Conservation (phyloP, 2,329 filamentous ascomycete species). For the Hypocreales sp. region DNA sequence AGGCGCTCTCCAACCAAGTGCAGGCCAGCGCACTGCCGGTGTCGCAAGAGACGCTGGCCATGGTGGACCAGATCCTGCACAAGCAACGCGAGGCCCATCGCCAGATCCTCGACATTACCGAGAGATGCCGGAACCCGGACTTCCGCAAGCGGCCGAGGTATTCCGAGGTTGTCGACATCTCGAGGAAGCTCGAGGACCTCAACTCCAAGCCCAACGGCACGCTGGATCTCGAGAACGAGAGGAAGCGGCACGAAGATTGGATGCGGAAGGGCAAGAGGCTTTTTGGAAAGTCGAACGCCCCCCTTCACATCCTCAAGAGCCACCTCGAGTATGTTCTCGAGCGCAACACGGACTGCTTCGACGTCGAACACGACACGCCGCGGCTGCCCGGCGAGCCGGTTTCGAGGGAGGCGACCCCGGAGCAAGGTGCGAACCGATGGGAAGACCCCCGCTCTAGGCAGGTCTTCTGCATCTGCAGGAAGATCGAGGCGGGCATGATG, state of each 20-base stretch:
- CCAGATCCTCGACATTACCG: constrained; percentile 68
- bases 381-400: constrained; percentile 82
- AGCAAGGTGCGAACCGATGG: constrained; percentile 36
- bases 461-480: constrained; percentile 94
- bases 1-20: constrained; percentile 78
- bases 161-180: constrained; percentile 75
- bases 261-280: constrained; percentile 97
- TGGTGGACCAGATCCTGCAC: constrained; percentile 81
- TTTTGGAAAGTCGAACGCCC: constrained; percentile 95
- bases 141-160: constrained; percentile 74
- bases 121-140: constrained; percentile 60
- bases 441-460: constrained; percentile 52
- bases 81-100: constrained; percentile 92
- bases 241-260: constrained; percentile 95
- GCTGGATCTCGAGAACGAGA: constrained; percentile 83
- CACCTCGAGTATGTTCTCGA: constrained; percentile 90
- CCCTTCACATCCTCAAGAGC: constrained; percentile 83
- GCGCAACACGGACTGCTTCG: constrained; percentile 82
- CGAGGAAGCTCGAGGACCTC: constrained; percentile 72
- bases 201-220: constrained; percentile 89
- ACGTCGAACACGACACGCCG: constrained; percentile 69
- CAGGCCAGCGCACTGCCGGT: constrained; percentile 57
- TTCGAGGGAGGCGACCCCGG: constrained; percentile 59
- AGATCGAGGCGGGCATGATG: constrained; percentile 94
- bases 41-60: constrained; percentile 60